A percentile compares a stretch with the other conserved stretches of the same genome.
Evolutionary conservation across 768 basidiomycete genomes (phyloP).

Genomic region (Mycena leptocephala): DNA sequence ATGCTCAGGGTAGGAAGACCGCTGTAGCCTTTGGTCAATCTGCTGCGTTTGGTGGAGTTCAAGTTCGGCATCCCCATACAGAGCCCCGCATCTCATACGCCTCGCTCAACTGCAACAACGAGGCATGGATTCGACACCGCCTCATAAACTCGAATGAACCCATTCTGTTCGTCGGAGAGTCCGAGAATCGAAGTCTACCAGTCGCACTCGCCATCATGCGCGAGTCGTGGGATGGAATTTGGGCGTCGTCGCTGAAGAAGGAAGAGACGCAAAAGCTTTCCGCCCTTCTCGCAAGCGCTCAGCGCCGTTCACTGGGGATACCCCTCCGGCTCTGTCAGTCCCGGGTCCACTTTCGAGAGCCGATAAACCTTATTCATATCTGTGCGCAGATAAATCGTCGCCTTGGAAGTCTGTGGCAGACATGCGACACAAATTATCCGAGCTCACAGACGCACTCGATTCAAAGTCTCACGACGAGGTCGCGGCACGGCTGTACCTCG

Average conservation of each 20-base stretch:
- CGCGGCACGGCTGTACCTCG: no score
- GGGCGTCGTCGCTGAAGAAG: conserved; percentile 3
- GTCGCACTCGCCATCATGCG: conserved; percentile 13
- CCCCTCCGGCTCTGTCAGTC: not conserved
- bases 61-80: not conserved
- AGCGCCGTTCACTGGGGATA: not conserved
- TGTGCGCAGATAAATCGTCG: conserved; percentile 1
- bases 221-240: conserved; percentile 7
- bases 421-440: not conserved
- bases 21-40: conserved; percentile 75
- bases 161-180: no score
- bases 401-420: not conserved
- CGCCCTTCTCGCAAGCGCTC: conserved; percentile 8
- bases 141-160: no score
- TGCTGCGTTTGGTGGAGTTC: conserved; percentile 61
- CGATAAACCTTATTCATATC: not conserved
- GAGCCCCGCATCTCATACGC: no score
- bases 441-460: no score
- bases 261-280: not conserved
- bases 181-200: no score
- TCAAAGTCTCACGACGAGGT: no score
- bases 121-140: no score
- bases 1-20: conserved; percentile 81
- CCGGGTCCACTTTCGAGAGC: not conserved
- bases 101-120: no score